Conservation (phyloP, 441 rosid genomes). For the Brassica hybrid region DNA sequence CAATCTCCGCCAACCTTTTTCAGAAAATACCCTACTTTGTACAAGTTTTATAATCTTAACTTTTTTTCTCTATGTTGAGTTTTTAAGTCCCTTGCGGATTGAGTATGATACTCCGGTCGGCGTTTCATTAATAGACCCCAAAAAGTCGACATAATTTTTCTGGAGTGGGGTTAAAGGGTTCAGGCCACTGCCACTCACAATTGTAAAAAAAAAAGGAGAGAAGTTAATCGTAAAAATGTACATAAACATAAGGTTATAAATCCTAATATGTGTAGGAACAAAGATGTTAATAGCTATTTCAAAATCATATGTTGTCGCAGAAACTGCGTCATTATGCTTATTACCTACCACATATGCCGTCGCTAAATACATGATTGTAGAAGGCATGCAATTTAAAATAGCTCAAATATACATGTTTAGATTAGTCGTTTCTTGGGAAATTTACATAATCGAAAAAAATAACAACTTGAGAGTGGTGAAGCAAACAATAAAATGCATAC, state of each 20-base stretch:
- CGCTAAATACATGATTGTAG: not conserved
- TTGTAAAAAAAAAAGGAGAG: not conserved
- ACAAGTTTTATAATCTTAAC: slow-evolving; percentile 11
- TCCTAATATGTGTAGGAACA: slow-evolving; percentile 3
- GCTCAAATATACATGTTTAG: not conserved
- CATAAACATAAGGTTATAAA: not conserved
- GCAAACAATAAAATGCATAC: not conserved
- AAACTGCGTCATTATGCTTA: not conserved
- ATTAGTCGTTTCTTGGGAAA: not conserved
- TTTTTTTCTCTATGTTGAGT: slow-evolving; percentile 17
- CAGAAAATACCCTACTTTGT: slow-evolving; percentile 17
- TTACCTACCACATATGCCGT: not conserved
- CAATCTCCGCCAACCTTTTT: slow-evolving; percentile 27
- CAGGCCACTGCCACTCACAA: slow-evolving; percentile 30
- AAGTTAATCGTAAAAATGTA: not conserved
- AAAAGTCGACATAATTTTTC: slow-evolving; percentile 13
- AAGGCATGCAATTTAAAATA: not conserved
- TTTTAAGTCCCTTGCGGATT: slow-evolving; percentile 4
- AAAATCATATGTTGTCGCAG: not conserved
- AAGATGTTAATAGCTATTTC: not conserved
- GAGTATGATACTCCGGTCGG: slow-evolving; percentile 10
- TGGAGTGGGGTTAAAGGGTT: slow-evolving; percentile 28
- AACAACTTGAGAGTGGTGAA: not conserved
- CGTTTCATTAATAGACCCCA: slow-evolving; percentile 1
- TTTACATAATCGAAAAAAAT: not conserved